These are phyloP conservation scores for Escovopsis sp. DNA, from an alignment of 2,329 filamentous ascomycete genomes.

Conservation along the genomic window DNA sequence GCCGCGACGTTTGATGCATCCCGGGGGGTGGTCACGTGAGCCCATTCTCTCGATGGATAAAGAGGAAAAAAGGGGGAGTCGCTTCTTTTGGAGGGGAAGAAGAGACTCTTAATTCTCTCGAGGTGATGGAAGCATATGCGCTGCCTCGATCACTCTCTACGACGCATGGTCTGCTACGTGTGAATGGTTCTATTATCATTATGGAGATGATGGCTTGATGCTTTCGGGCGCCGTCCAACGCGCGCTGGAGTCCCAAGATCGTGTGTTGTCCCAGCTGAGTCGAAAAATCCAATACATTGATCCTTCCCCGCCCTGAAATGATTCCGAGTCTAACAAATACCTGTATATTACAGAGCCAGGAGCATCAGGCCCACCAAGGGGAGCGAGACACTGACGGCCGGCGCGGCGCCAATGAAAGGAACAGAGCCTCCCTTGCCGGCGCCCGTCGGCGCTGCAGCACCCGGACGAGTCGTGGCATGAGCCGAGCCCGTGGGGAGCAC, in stretches of 20 bases:
- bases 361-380: constrained; percentile 2
- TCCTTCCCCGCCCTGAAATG: neutral
- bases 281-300: neutral
- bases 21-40: too few relatives aligned
- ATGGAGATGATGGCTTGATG: too few relatives aligned
- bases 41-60: too few relatives aligned
- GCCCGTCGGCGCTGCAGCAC: neutral
- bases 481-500: neutral
- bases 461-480: neutral
- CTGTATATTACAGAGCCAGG: constrained; percentile 1
- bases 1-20: too few relatives aligned
- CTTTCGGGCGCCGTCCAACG: too few relatives aligned
- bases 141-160: too few relatives aligned
- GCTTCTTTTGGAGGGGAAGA: too few relatives aligned
- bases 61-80: too few relatives aligned
- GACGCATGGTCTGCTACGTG: neutral
- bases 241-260: too few relatives aligned
- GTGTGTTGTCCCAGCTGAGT: too few relatives aligned
- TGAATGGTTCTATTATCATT: neutral
- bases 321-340: neutral
- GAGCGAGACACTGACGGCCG: neutral
- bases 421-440: constrained; percentile 1
- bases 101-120: too few relatives aligned
- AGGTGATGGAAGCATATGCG: too few relatives aligned
- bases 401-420: constrained; percentile 4